Percentiles rank a stretch among this genome's conserved stretches.
Conservation (phyloP, 768 basidiomycete genomes). For the Podaxis mareebaensis region DNA sequence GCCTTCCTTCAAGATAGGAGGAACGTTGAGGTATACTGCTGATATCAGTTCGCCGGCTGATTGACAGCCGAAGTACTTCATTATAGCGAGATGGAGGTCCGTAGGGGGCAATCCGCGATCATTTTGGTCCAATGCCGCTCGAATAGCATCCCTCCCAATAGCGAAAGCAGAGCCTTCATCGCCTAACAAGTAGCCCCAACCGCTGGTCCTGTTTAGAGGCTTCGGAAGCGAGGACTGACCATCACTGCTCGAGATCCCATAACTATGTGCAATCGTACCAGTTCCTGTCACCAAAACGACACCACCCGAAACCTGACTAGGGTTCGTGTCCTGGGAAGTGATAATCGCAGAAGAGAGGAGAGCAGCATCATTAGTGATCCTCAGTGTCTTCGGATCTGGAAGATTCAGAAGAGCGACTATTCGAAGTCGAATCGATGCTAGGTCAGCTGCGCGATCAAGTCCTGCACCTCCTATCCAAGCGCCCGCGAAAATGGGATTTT, state of each 20-base stretch:
- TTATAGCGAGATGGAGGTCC: slow-evolving; percentile 20
- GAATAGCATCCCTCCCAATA: slow-evolving; percentile 27
- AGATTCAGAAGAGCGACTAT: slow-evolving; percentile 20
- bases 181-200: slow-evolving; percentile 29
- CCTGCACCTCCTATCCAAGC: slow-evolving; percentile 30
- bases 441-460: slow-evolving; percentile 24
- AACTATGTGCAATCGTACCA: slow-evolving; percentile 27
- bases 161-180: slow-evolving; percentile 29
- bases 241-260: slow-evolving; percentile 14
- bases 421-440: slow-evolving; percentile 20
- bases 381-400: slow-evolving; percentile 17
- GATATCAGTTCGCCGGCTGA: slow-evolving; percentile 23
- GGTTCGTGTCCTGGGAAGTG: background rate
- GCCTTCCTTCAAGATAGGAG: slow-evolving; percentile 6
- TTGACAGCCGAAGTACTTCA: slow-evolving; percentile 23
- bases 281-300: slow-evolving; percentile 27
- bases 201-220: slow-evolving; percentile 23
- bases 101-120: slow-evolving; percentile 23
- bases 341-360: slow-evolving; percentile 27
- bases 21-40: slow-evolving; percentile 20
- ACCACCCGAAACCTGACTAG: slow-evolving; percentile 19
- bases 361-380: slow-evolving; percentile 29
- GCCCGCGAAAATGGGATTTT: slow-evolving; percentile 19
- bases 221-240: slow-evolving; percentile 16
- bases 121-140: slow-evolving; percentile 19